These are phyloP conservation scores for Paraurostyla sp. DNA, from an alignment of 73 alveolate genomes.

Conservation along the genomic window DNA sequence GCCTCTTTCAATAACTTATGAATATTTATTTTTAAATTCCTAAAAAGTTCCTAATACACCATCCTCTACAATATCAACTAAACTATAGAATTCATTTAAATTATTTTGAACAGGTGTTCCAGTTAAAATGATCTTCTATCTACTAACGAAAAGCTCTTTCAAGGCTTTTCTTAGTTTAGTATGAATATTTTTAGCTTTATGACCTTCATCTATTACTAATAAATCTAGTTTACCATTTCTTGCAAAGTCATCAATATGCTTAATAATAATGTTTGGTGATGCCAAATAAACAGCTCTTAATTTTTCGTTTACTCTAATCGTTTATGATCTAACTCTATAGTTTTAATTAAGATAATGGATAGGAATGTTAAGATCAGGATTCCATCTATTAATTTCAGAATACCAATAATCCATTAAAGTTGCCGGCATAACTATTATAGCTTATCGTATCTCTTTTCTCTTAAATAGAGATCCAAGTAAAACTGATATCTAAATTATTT, in stretches of 20 bases:
- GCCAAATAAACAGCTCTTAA: background rate
- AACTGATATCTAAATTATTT: constrained; percentile 44
- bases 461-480: background rate
- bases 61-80: constrained; percentile 65
- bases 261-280: background rate
- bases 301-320: background rate
- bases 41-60: constrained; percentile 59
- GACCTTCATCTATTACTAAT: constrained; percentile 44
- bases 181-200: constrained; percentile 26
- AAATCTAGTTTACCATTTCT: background rate
- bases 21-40: constrained; percentile 33
- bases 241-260: constrained; percentile 28
- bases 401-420: constrained; percentile 77
- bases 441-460: background rate
- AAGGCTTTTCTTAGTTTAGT: constrained; percentile 15
- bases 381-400: constrained; percentile 75
- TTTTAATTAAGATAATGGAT: background rate
- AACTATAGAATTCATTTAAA: constrained; percentile 64
- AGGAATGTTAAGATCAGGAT: background rate
- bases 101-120: constrained; percentile 73
- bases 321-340: background rate
- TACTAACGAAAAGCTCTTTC: constrained; percentile 17
- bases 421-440: constrained; percentile 71
- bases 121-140: constrained; percentile 6
- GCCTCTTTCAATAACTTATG: constrained; percentile 53